Conservation (phyloP, 345 rosid genomes). For the Acer yangbiense region DNA sequence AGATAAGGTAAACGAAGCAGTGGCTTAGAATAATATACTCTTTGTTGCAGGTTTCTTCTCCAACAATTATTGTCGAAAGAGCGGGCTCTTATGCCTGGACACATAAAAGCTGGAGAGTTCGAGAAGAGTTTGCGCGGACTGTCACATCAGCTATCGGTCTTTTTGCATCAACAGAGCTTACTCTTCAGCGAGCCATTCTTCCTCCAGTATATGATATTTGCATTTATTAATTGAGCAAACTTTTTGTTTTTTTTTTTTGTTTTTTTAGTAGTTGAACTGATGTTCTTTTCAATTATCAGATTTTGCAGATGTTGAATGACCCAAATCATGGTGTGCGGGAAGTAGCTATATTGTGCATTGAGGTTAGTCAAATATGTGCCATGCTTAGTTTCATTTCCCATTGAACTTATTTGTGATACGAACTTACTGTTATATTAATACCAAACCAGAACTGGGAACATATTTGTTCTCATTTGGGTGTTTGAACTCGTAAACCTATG, state of each 20-base stretch:
- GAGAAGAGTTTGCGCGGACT: slow-evolving; percentile 96
- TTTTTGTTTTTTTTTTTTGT: neutral
- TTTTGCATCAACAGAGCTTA: slow-evolving; percentile 91
- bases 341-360: slow-evolving; percentile 89
- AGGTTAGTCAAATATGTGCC: slow-evolving; percentile 47
- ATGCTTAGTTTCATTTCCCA: slow-evolving; percentile 1
- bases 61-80: slow-evolving; percentile 94
- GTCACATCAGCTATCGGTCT: slow-evolving; percentile 91
- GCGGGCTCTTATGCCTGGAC: slow-evolving; percentile 97
- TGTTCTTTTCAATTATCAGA: slow-evolving; percentile 43
- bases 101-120: slow-evolving; percentile 95
- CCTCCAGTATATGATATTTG: slow-evolving; percentile 63
- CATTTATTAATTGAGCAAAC: slow-evolving; percentile 9
- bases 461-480: neutral
- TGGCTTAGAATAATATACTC: slow-evolving; percentile 19
- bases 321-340: slow-evolving; percentile 88
- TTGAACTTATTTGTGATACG: slow-evolving; percentile 2
- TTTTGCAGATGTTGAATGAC: slow-evolving; percentile 92
- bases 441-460: neutral
- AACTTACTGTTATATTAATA: neutral
- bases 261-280: slow-evolving; percentile 11
- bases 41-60: slow-evolving; percentile 83
- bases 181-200: slow-evolving; percentile 95
- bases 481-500: no score
- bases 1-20: neutral